These are phyloP conservation scores for Penicillium subrubescens DNA, from an alignment of 495 filamentous ascomycete species.

Conservation along the genomic window DNA sequence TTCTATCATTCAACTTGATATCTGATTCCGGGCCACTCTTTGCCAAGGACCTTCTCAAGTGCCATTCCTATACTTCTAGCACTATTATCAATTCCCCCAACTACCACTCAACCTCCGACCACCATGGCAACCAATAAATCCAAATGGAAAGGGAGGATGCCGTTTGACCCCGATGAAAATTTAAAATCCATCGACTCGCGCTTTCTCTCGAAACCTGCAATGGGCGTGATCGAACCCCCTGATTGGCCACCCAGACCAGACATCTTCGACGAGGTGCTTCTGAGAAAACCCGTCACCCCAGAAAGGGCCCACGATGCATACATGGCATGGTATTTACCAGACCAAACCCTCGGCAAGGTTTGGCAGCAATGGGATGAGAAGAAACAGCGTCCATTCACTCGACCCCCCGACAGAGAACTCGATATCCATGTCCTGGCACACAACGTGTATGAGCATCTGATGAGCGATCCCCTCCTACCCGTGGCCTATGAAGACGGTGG, in stretches of 20 bases:
- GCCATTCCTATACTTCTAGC: neutral
- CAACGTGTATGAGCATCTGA: conserved; percentile 32
- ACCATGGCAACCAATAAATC: neutral
- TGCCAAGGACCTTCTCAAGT: neutral
- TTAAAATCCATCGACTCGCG: too few species aligned
- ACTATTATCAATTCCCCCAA: neutral
- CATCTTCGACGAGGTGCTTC: conserved; percentile 23
- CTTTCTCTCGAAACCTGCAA: neutral
- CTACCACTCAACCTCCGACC: neutral
- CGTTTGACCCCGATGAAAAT: neutral
- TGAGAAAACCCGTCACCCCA: conserved; percentile 15
- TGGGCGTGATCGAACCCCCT: conserved; percentile 10
- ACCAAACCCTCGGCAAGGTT: conserved; percentile 17
- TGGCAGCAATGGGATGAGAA: conserved; percentile 4
- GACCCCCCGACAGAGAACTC: neutral
- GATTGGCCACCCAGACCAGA: conserved; percentile 25
- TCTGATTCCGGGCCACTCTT: neutral
- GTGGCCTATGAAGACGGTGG: conserved; percentile 7
- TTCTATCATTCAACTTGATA: neutral
- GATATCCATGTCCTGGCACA: conserved; percentile 16
- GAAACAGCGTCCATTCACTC: conserved; percentile 9
- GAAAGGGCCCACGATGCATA: conserved; percentile 26
- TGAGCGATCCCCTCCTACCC: conserved; percentile 18
- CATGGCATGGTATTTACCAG: conserved; percentile 26
- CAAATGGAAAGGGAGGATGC: neutral